Evolutionary conservation across 1,139 yeast species (phyloP).

Genomic region (Sugiyamaella paludigena): DNA sequence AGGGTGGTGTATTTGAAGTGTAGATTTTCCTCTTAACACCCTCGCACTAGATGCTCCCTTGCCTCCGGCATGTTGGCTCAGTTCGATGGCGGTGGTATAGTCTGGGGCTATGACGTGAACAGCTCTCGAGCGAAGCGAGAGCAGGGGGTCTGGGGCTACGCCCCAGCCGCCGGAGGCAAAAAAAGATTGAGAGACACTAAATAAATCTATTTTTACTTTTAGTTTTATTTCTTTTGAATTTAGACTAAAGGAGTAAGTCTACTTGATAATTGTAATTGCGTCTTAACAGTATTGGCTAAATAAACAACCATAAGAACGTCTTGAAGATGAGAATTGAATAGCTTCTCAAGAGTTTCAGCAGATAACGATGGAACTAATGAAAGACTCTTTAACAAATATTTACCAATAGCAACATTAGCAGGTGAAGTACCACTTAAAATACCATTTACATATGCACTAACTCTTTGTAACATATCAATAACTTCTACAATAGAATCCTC

Average conservation of each 20-base stretch:
- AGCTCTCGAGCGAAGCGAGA: constrained; percentile 1
- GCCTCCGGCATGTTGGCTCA: too few relatives aligned
- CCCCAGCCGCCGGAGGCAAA: neutral
- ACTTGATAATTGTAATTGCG: constrained; percentile 78
- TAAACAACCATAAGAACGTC: constrained; percentile 83
- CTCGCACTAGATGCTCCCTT: too few relatives aligned
- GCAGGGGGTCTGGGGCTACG: neutral
- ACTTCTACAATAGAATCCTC: constrained; percentile 57
- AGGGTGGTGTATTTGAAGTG: neutral
- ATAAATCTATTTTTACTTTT: neutral
- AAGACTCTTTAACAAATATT: constrained; percentile 62
- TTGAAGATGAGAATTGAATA: constrained; percentile 72
- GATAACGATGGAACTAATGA: constrained; percentile 62
- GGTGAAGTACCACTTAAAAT: constrained; percentile 47
- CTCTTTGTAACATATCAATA: constrained; percentile 54
- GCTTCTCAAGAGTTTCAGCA: constrained; percentile 54
- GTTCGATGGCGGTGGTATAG: too few relatives aligned
- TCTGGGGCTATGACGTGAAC: too few relatives aligned
- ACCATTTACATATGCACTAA: constrained; percentile 47
- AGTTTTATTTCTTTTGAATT: too few relatives aligned
- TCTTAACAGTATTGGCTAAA: constrained; percentile 79
- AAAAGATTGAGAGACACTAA: neutral
- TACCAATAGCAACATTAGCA: constrained; percentile 53
- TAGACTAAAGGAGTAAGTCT: constrained; percentile 59
- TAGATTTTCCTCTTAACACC: too few relatives aligned